phyloP scores from a whole-genome alignment of 2,329 filamentous ascomycete species.

The Ophiostoma tasmaniense region DNA sequence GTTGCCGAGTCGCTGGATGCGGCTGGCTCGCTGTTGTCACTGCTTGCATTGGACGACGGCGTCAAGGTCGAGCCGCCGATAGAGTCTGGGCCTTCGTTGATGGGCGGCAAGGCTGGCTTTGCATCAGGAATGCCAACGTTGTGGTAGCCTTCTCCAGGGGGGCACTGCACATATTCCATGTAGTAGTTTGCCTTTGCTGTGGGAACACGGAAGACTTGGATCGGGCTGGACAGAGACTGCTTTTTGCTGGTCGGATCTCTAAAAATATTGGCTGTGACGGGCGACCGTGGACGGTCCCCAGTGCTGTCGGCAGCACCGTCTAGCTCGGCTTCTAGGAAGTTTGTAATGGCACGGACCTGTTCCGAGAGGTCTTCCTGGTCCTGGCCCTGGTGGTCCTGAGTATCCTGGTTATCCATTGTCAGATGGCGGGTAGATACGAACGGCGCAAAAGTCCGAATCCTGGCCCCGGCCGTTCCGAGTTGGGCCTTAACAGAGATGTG shows the following conservation, averaged over 20 bases:
- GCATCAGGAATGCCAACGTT: not conserved
- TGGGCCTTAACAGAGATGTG: not conserved
- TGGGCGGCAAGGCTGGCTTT: not conserved
- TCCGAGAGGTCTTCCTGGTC: conserved; percentile 3
- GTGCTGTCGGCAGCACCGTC: not conserved
- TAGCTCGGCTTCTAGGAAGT: not conserved
- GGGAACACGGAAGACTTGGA: conserved; percentile 1
- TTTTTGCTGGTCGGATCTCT: conserved; percentile 12
- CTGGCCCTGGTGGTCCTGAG: not conserved
- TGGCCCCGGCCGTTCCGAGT: not conserved
- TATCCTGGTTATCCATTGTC: not conserved
- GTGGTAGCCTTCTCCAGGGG: not conserved
- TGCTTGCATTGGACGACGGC: not conserved
- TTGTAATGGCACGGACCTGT: not conserved
- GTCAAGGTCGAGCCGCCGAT: not conserved
- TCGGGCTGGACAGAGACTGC: conserved; percentile 6
- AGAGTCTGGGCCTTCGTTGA: not conserved
- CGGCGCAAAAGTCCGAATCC: conserved; percentile 1
- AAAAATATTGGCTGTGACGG: not conserved
- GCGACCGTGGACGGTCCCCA: not conserved
- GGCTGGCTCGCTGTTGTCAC: not conserved
- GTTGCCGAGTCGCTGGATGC: not conserved
- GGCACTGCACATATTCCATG: conserved; percentile 7
- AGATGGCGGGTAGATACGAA: not conserved
- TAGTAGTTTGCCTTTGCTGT: conserved; percentile 7